Evolutionary conservation across 2,329 filamentous ascomycete genomes (phyloP), one percentile per base, ranked within the genome.

Genomic region (Aspergillus aculeatus): DNA sequence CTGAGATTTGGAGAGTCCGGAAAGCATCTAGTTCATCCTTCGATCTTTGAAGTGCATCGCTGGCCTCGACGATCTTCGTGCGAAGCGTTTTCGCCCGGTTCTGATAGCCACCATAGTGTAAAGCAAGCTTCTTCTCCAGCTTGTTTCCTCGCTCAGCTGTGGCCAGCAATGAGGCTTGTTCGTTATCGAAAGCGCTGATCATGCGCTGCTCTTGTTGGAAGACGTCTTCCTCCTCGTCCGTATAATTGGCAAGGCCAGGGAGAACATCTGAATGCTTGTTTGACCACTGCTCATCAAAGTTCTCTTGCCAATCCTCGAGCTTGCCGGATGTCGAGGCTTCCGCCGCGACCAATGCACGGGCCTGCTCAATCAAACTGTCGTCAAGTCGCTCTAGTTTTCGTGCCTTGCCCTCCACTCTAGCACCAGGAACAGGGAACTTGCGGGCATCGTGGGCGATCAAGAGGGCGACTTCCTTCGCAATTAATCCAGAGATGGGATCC

Each of bases 51-150:
- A 97, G 81, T 2, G 89, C 89, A 21, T 87, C 84, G 26, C 87
- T 85, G 1, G 92, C 91, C 65, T 92, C 90, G 19, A 78, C 76
- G 63, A 96, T 90, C 79, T 96, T 98, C 61, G 87, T 84, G 23
- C 87, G 85, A 26, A 99, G 83, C 67, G 86, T 87, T 75, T 92
- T 92, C 35, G 91, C 87, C 32, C 95, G 89, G 67, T 92, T 88
- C 73, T 93, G 88, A 77, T 99, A 99, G 14, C 95, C 95, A 24
- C 93, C 93, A 2, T 96, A 86, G 69, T 95, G 89, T 56, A 96
- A 82, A 0, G 83, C 82, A n/a, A 99, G 84, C 77, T 95, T 97
- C 84, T 96, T 96, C 77, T 98, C 93, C 1, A 96, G 81, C 76
- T 94, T 96, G 72, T 92, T 91, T 56, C 90, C 91, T 59, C 88